Base-by-base conservation (phyloP, 192 early-diverging fungal species). In the Coemansia sp. region DNA sequence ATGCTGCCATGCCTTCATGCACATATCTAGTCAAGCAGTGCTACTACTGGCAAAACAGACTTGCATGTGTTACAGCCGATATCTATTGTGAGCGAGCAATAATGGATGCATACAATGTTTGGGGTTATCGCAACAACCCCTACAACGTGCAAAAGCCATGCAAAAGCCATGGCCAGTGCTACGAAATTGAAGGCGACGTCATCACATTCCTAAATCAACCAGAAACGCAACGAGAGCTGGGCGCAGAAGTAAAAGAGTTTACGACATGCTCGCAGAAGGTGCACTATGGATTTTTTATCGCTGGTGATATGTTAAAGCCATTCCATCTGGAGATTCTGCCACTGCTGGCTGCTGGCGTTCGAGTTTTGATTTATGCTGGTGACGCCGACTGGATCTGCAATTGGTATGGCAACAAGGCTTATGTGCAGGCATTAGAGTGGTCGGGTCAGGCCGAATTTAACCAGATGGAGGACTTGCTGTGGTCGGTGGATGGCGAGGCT, bases 371-470 rank as follows among this genome's bases (percentile, higher is more conserved):
- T 32, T 97, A 96, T 76, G 91, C 92, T 60, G 96, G 96, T 35
- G 95, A 97, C 64, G 92, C 92, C 3, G 95, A 97, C 75, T 97
- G 87, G 72, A 95, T 95, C 64, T 96, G 94, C 86, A 94, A 94
- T 79, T 94, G 89, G 88, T 84, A 88, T 41, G 90, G 84, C 51
- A 97, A 97, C 86, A 94, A 95, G 87, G 92, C 90, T 0, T 97
- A 95, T 94, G 75, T 89, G 9, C 72, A 92, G 45, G 92, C 88
- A 27, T 77, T 99, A n/a, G 86, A 90, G 36, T 99, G 97, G 97
- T 70, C 74, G 49, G 92, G 94, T 39, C 79, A 89, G 73, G 59
- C 78, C 1, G 89, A 82, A 31, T 94, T 94, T 85, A 75, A 84
- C 42, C 70, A 71, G 36, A 90, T 89, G 49, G 68, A 85, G 36